Conservation (phyloP, 148 eudicot genomes). For the Cornus kousa region DNA sequence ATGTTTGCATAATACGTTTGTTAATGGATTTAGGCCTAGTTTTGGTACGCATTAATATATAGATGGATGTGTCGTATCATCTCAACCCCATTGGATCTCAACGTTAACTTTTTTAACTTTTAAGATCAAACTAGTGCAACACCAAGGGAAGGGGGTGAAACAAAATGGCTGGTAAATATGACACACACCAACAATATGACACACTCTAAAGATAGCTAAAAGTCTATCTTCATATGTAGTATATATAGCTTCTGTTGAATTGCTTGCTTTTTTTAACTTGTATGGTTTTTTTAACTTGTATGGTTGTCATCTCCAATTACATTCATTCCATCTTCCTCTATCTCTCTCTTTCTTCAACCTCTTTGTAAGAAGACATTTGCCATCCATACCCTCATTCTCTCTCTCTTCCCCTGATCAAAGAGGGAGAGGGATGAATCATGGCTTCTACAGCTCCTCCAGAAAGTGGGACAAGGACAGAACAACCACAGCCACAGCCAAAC, state of each 20-base stretch:
- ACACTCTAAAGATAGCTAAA: not conserved
- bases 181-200: not conserved
- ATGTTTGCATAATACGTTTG: too few species aligned
- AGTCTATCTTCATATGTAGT: not conserved
- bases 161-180: not conserved
- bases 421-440: not conserved
- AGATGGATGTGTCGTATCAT: too few species aligned
- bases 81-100: too few species aligned
- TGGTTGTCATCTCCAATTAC: not conserved
- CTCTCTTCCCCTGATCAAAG: not conserved
- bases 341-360: not conserved
- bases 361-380: not conserved
- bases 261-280: not conserved
- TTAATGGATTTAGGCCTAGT: too few species aligned
- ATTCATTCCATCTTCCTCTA: not conserved
- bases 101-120: too few species aligned
- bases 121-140: too few species aligned
- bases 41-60: too few species aligned
- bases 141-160: too few species aligned
- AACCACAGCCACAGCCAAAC: not conserved
- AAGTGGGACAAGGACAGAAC: not conserved
- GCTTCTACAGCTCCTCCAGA: not conserved
- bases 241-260: not conserved
- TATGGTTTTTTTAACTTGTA: not conserved
- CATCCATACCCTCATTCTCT: not conserved